Evolutionary conservation across 2,329 filamentous ascomycete genomes (phyloP), one percentile per base, ranked within the genome.

Genomic region (Diaporthe eres): DNA sequence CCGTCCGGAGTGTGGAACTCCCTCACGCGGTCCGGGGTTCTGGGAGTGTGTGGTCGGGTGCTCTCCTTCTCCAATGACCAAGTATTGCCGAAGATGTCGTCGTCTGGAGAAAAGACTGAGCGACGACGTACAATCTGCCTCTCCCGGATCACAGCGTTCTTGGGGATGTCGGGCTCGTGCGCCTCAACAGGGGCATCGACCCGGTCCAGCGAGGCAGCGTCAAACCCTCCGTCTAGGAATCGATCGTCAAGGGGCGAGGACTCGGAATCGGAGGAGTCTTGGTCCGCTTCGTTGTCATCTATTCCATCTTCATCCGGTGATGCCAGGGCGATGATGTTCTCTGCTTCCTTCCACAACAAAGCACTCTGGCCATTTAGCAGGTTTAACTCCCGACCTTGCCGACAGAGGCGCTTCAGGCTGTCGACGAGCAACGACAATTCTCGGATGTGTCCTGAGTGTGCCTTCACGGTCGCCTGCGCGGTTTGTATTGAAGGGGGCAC

Each of bases 291-390:
- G 17, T 84, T 82, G 53, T 81, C 78, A 22, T 83, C 82, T 17
- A 86, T 85, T 8, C 85, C 79, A 65, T 93, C 91, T 51, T 91
- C 90, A 77, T 93, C 92, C 1, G 92, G 92, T 1, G 92, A 93
- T 61, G 94, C 95, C n/a, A 97, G 86, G 47, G 94, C 93, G 81
- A 97, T 97, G 84, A 97, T 96, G 19, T 94, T 94, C 82, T 97
- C 94, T 1, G 95, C 94, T 82, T 97, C 94, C 79, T 92, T 91
- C 94, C 94, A 97, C 63, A 94, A 86, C 17, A 86, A 85, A 17
- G 88, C 87, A 31, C 92, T 88, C 8, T 88, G 82, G 9, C 93
- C 93, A 76, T 89, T 85, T 0, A 91, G 83, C 81, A 96, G 89
- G 55, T 92, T 88, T 81, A 95, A 89, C 60, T 92, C 90, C 25